Percentiles rank a stretch among this genome's conserved stretches.
These are phyloP conservation scores for Aureobasidium sp. DNA, from an alignment of 2,329 filamentous ascomycete species.

Conservation along the genomic window DNA sequence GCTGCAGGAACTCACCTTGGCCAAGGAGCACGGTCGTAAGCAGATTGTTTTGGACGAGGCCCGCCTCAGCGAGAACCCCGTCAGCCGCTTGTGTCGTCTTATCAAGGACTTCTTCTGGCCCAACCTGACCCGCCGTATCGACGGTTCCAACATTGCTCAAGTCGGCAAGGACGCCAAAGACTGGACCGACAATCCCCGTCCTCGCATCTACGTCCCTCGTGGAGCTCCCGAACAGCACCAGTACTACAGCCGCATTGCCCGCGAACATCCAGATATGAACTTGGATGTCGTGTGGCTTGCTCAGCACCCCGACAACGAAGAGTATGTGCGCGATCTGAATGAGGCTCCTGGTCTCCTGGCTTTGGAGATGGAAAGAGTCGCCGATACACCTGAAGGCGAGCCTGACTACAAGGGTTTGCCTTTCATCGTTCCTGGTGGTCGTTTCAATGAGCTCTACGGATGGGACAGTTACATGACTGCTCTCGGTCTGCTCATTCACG, in stretches of 20 bases:
- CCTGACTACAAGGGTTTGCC: conserved; percentile 71
- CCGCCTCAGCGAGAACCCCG: conserved; percentile 89
- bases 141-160: conserved; percentile 77
- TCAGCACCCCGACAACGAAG: conserved; percentile 53
- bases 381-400: conserved; percentile 60
- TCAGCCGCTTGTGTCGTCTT: conserved; percentile 75
- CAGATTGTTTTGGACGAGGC: conserved; percentile 87
- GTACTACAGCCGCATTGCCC: conserved; percentile 78
- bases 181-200: conserved; percentile 83
- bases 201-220: conserved; percentile 81
- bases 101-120: conserved; percentile 92
- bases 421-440: conserved; percentile 93
- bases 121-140: conserved; percentile 79
- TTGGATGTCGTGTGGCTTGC: conserved; percentile 79
- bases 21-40: conserved; percentile 82
- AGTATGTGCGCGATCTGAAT: conserved; percentile 77
- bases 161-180: conserved; percentile 90
- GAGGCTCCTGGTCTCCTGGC: conserved; percentile 82
- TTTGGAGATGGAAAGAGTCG: conserved; percentile 68
- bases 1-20: conserved; percentile 86
- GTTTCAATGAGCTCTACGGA: conserved; percentile 97
- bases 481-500: conserved; percentile 77
- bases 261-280: conserved; percentile 71
- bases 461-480: conserved; percentile 99
- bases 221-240: conserved; percentile 81